Conservation (phyloP, 345 rosid species). For the Gossypium stocksii region DNA sequence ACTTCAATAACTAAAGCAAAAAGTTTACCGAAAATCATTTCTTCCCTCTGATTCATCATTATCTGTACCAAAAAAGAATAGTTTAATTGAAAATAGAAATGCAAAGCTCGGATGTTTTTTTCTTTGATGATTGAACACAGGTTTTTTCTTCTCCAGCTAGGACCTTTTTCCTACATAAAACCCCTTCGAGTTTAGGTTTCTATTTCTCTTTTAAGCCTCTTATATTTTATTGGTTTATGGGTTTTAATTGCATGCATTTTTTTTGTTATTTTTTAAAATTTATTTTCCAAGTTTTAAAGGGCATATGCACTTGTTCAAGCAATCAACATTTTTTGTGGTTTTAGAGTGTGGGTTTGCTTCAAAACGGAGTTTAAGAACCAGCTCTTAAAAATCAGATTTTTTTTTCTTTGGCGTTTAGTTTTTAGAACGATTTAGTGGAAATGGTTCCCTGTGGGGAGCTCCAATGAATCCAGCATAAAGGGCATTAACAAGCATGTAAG, state of each 20-base stretch:
- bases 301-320: slow-evolving; percentile 24
- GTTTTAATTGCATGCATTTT: slow-evolving; percentile 24
- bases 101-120: no score
- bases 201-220: no score
- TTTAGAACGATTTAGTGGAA: slow-evolving; percentile 16
- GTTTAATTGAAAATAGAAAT: no score
- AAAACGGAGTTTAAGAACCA: slow-evolving; percentile 17
- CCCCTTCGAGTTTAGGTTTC: no score
- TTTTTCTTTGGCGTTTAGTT: neutral
- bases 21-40: no score
- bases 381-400: slow-evolving; percentile 19
- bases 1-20: no score
- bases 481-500: slow-evolving; percentile 82
- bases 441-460: slow-evolving; percentile 51
- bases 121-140: no score
- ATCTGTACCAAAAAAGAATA: no score
- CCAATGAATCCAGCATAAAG: slow-evolving; percentile 50
- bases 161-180: no score
- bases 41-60: no score
- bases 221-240: neutral
- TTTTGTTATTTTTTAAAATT: neutral
- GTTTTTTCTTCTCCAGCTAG: no score
- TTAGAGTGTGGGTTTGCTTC: slow-evolving; percentile 16
- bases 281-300: slow-evolving; percentile 17
- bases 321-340: slow-evolving; percentile 20